phyloP scores from a whole-genome alignment of 2,329 filamentous ascomycete species.

The Metarhizium rileyi region DNA sequence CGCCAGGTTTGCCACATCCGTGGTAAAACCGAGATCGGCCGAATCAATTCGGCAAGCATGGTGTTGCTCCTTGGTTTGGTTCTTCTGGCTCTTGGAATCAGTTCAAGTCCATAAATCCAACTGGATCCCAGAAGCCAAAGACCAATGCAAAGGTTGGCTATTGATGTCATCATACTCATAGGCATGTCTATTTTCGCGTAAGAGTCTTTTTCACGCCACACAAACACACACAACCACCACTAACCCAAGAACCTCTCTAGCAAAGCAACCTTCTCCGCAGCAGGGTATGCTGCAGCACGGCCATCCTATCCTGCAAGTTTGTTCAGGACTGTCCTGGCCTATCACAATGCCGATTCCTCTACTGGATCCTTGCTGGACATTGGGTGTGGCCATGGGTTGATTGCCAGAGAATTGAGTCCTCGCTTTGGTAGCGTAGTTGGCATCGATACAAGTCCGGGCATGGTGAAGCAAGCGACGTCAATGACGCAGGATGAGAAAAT shows the following conservation, averaged over 20 bases:
- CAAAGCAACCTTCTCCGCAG: conserved; percentile 44
- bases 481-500: conserved; percentile 34
- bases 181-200: conserved; percentile 41
- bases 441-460: conserved; percentile 46
- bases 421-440: conserved; percentile 41
- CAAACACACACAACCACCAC: neutral
- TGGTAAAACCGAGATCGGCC: conserved; percentile 7
- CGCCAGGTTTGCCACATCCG: neutral
- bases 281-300: conserved; percentile 49
- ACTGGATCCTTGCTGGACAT: conserved; percentile 40
- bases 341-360: conserved; percentile 32
- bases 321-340: conserved; percentile 43
- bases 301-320: conserved; percentile 47
- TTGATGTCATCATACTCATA: neutral
- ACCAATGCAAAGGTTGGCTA: neutral
- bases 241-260: conserved; percentile 21
- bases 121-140: neutral
- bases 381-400: conserved; percentile 53
- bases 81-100: neutral
- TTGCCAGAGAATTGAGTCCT: conserved; percentile 43
- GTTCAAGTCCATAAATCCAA: neutral
- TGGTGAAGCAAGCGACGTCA: conserved; percentile 41
- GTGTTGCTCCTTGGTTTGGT: neutral
- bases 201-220: conserved; percentile 9
- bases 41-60: conserved; percentile 3